Evolutionary conservation across 1,284 basidiomycete genomes (phyloP).

Genomic region (Athelia sp.): DNA sequence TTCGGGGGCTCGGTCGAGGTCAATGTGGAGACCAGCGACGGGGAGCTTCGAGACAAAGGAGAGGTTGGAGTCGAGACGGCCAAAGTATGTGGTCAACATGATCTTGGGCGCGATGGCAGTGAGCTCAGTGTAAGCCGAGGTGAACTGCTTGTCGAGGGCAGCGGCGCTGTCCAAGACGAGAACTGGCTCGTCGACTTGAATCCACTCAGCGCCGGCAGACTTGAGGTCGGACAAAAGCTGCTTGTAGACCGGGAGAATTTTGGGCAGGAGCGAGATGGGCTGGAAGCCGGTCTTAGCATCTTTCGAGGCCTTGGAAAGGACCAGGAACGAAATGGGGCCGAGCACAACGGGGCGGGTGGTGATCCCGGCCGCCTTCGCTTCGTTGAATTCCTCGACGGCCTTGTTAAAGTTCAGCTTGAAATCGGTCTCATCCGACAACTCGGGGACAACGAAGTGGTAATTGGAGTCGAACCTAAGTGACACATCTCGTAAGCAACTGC

Average conservation of each 20-base stretch:
- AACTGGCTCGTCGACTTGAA: slow-evolving; percentile 97
- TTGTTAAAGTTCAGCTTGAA: slow-evolving; percentile 98
- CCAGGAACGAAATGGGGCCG: slow-evolving; percentile 94
- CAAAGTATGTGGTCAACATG: slow-evolving; percentile 93
- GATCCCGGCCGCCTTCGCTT: slow-evolving; percentile 90
- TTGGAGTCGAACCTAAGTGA: slow-evolving; percentile 93
- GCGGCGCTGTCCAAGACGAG: slow-evolving; percentile 90
- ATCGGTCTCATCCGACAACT: slow-evolving; percentile 87
- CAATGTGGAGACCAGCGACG: slow-evolving; percentile 92
- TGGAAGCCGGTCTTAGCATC: slow-evolving; percentile 85
- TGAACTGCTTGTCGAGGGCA: slow-evolving; percentile 78
- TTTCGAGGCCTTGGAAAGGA: slow-evolving; percentile 89
- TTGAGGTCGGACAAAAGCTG: slow-evolving; percentile 91
- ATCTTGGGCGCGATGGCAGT: slow-evolving; percentile 86
- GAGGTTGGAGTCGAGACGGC: slow-evolving; percentile 92
- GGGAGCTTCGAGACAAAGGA: slow-evolving; percentile 91
- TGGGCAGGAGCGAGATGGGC: slow-evolving; percentile 86
- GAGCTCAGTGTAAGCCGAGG: slow-evolving; percentile 80
- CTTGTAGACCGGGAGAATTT: slow-evolving; percentile 91
- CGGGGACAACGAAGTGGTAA: slow-evolving; percentile 99
- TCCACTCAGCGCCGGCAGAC: slow-evolving; percentile 87
- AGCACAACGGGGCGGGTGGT: slow-evolving; percentile 94
- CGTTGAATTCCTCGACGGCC: slow-evolving; percentile 90
- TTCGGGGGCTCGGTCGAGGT: slow-evolving; percentile 89
- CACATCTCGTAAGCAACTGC: background rate